Percentiles rank a stretch among this genome's conserved stretches.
phyloP scores from a whole-genome alignment of 2,329 filamentous ascomycete genomes.

The Neobulgaria alba region DNA sequence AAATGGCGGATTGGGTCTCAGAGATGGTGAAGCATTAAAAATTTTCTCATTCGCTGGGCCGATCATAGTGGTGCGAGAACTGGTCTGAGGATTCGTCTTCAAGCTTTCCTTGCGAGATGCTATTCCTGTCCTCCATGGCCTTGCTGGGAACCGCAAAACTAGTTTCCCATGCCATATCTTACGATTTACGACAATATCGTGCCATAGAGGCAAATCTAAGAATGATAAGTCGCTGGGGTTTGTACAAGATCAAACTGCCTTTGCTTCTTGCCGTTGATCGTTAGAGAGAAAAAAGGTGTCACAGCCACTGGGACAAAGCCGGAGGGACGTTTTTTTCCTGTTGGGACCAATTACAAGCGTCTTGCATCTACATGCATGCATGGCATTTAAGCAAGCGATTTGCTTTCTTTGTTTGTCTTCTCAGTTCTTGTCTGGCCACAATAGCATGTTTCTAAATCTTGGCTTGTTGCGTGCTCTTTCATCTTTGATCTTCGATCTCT shows the following conservation, averaged over 20 bases:
- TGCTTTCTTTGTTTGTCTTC: neutral
- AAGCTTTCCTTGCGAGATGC: no score
- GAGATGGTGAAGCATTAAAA: neutral
- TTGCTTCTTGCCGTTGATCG: neutral
- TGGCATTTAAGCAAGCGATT: neutral
- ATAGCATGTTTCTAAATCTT: neutral
- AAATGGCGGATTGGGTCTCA: neutral
- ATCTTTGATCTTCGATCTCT: neutral
- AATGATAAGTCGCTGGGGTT: neutral
- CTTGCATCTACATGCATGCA: neutral
- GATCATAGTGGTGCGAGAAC: neutral
- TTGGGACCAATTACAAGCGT: neutral
- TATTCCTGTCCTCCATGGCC: neutral
- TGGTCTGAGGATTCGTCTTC: neutral
- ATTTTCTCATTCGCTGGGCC: neutral
- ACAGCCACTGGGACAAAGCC: no score
- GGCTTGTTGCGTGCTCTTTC: neutral
- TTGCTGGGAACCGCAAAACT: neutral
- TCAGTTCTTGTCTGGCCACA: neutral
- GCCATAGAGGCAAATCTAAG: neutral
- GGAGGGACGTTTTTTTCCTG: neutral
- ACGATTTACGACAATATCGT: neutral
- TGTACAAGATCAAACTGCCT: neutral
- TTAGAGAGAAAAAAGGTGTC: no score
- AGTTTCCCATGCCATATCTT: neutral